Evolutionary conservation across 345 rosid species (phyloP).

Genomic region (Zanthoxylum bungeanum): DNA sequence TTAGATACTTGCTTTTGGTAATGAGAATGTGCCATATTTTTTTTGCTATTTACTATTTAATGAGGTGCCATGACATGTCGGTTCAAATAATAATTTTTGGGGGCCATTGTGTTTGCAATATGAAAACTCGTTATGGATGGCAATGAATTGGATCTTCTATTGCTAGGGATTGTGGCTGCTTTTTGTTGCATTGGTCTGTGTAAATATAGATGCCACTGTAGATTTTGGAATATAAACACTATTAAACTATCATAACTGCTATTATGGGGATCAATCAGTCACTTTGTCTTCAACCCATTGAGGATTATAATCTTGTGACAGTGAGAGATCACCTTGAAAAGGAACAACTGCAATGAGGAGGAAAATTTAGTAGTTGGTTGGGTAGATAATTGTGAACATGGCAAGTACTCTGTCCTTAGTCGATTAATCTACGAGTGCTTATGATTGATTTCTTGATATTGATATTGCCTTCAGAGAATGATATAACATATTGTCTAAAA

Average conservation of each 20-base stretch:
- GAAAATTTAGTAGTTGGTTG: not conserved
- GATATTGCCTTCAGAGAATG: not conserved
- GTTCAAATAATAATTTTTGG: no score
- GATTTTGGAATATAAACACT: not conserved
- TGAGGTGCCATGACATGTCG: not conserved
- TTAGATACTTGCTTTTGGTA: not conserved
- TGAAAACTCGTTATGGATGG: not conserved
- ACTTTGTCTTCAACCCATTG: not conserved
- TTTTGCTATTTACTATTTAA: no score
- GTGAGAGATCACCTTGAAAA: not conserved
- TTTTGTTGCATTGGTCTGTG: not conserved
- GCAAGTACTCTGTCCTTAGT: not conserved
- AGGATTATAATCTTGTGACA: not conserved
- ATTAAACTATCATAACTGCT: not conserved
- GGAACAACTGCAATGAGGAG: not conserved
- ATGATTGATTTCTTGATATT: not conserved
- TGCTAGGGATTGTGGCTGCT: not conserved
- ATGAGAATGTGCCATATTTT: no score
- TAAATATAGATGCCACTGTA: not conserved
- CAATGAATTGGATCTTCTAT: not conserved
- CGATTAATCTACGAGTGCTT: not conserved
- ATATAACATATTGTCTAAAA: not conserved
- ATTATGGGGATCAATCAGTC: not conserved
- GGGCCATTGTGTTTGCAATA: no score
- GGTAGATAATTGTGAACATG: not conserved